phyloP scores from a whole-genome alignment of 495 filamentous ascomycete genomes.

The Sabuloglossum arenarium region DNA sequence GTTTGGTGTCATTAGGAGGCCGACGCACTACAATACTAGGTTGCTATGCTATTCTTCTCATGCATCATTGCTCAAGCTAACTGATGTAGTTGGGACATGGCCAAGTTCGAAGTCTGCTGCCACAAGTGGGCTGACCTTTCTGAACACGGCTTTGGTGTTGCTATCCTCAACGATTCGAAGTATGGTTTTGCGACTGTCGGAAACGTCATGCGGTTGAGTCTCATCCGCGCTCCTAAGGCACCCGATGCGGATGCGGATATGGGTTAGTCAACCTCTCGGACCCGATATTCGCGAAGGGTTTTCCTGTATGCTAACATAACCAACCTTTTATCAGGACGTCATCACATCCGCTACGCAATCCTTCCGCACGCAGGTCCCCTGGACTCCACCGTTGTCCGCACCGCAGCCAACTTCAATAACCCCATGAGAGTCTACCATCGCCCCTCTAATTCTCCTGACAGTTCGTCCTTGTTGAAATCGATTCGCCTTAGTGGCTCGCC shows the following conservation, averaged over 20 bases:
- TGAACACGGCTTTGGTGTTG: constrained; percentile 78
- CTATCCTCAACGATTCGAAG: constrained; percentile 87
- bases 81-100: constrained; percentile 72
- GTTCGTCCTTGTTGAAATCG: constrained; percentile 15
- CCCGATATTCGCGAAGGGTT: background rate
- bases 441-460: constrained; percentile 7
- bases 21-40: constrained; percentile 87
- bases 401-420: constrained; percentile 78
- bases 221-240: constrained; percentile 85
- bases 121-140: constrained; percentile 96
- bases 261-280: constrained; percentile 23
- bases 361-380: constrained; percentile 61
- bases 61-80: background rate
- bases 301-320: background rate
- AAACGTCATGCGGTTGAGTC: constrained; percentile 76
- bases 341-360: constrained; percentile 79
- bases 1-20: constrained; percentile 69
- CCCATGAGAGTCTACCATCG: constrained; percentile 27
- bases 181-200: constrained; percentile 89
- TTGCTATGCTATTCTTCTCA: constrained; percentile 7
- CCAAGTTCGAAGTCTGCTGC: constrained; percentile 96
- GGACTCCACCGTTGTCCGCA: constrained; percentile 50
- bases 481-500: constrained; percentile 30
- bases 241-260: constrained; percentile 94
- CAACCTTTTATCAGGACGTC: constrained; percentile 23